phyloP scores from a whole-genome alignment of 371 early-diverging fungal species.

The Rhizopus sp. region DNA sequence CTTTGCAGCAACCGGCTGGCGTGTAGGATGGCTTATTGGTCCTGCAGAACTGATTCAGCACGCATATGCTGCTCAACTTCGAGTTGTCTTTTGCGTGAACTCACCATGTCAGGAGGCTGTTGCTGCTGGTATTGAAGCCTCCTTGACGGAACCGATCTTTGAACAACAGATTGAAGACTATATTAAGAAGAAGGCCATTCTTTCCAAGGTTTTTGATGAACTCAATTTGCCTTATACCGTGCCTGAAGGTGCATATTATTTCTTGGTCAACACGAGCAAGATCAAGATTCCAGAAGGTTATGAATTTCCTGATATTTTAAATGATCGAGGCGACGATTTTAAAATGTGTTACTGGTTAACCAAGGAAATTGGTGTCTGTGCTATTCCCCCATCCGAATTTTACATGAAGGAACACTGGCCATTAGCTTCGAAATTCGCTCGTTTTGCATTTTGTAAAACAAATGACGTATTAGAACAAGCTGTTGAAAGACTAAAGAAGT shows the following conservation, averaged over 20 bases:
- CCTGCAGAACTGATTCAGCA: conserved; percentile 75
- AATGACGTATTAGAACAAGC: conserved; percentile 83
- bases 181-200: conserved; percentile 69
- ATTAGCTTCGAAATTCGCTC: conserved; percentile 76
- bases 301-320: conserved; percentile 62
- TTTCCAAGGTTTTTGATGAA: conserved; percentile 72
- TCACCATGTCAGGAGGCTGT: conserved; percentile 93
- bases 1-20: conserved; percentile 97
- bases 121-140: conserved; percentile 76
- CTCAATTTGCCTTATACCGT: conserved; percentile 78
- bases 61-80: conserved; percentile 86
- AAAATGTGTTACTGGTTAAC: conserved; percentile 87
- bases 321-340: conserved; percentile 73
- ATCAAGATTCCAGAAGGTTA: conserved; percentile 69
- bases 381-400: conserved; percentile 93
- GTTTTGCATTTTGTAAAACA: conserved; percentile 96
- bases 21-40: conserved; percentile 93
- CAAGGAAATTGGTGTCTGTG: conserved; percentile 88
- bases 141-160: conserved; percentile 68
- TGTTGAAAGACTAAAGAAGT: conserved; percentile 63
- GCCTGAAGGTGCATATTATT: conserved; percentile 94
- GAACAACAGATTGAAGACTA: conserved; percentile 70
- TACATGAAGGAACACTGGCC: conserved; percentile 73
- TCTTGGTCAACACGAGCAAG: conserved; percentile 81
- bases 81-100: conserved; percentile 86